Percentiles rank a stretch among this genome's conserved stretches.
Evolutionary conservation across 139 green algal species (phyloP).

Genomic region (Tetratostichococcus sp.): DNA sequence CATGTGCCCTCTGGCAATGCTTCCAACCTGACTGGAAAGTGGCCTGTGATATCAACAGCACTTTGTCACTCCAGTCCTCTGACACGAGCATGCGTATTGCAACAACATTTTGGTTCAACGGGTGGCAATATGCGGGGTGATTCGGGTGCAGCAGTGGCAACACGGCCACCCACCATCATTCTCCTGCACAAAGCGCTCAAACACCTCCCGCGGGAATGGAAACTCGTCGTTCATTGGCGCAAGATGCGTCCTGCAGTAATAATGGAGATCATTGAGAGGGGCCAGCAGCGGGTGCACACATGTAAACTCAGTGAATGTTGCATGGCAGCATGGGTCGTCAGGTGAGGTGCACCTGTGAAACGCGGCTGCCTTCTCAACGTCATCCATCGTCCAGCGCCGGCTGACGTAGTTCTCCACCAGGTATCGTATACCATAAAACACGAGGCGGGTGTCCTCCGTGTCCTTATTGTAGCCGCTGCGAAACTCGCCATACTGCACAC

Average conservation of each 20-base stretch:
- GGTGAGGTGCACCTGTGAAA: conserved; percentile 68
- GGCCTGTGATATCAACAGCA: conserved; percentile 54
- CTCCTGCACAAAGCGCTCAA: conserved; percentile 77
- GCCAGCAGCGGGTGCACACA: no score
- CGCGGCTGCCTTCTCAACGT: conserved; percentile 66
- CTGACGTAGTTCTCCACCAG: conserved; percentile 74
- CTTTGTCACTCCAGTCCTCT: no score
- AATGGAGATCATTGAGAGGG: not conserved
- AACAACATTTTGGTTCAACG: no score
- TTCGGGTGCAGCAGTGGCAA: not conserved
- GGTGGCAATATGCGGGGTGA: no score
- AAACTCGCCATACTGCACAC: conserved; percentile 84
- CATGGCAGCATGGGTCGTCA: not conserved
- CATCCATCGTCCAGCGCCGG: conserved; percentile 73
- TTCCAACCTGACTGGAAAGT: conserved; percentile 86
- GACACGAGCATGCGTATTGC: no score
- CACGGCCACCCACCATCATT: conserved; percentile 58
- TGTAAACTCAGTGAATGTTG: not conserved
- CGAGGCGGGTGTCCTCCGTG: conserved; percentile 62
- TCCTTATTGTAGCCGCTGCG: conserved; percentile 71
- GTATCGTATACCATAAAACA: conserved; percentile 81
- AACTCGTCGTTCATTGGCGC: conserved; percentile 56
- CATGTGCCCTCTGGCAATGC: conserved; percentile 76
- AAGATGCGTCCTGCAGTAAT: conserved; percentile 56
- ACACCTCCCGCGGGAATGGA: conserved; percentile 74